These are phyloP conservation scores for Hypoxylon trugodes DNA, from an alignment of 495 filamentous ascomycete genomes.

Conservation along the genomic window DNA sequence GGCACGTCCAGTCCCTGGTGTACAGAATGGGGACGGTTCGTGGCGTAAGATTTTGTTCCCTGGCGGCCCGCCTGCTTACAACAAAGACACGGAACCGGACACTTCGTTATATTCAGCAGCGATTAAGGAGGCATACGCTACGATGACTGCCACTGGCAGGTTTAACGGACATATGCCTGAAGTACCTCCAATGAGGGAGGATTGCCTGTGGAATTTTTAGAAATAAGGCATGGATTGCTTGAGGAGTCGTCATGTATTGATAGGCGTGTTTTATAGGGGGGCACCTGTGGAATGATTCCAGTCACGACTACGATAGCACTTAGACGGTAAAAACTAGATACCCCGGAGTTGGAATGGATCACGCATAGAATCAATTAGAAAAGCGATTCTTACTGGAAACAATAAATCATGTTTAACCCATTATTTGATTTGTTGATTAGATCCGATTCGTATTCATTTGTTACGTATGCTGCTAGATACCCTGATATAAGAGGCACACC, in stretches of 20 bases:
- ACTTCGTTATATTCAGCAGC: constrained; percentile 52
- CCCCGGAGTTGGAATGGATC: constrained; percentile 15
- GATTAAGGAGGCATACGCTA: constrained; percentile 65
- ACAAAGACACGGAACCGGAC: constrained; percentile 61
- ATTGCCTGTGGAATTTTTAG: constrained; percentile 75
- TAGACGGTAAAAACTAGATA: constrained; percentile 20
- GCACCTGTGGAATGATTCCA: no score
- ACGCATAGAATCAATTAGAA: background rate
- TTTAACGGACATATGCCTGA: constrained; percentile 74
- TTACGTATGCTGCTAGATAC: background rate
- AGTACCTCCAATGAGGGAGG: constrained; percentile 76
- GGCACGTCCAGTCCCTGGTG: constrained; percentile 42
- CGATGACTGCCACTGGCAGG: constrained; percentile 65
- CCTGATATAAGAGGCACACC: constrained; percentile 6
- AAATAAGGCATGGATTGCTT: background rate
- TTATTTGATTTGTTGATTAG: constrained; percentile 6
- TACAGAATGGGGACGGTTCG: constrained; percentile 51
- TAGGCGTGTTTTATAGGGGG: background rate
- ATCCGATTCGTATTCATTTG: constrained; percentile 14
- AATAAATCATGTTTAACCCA: background rate
- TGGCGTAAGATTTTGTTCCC: constrained; percentile 73
- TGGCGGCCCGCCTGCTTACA: constrained; percentile 69
- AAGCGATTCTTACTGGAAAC: background rate
- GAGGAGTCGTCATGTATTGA: background rate
- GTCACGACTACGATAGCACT: background rate